Evolutionary conservation across 2,329 filamentous ascomycete genomes (phyloP), one percentile per base, ranked within the genome.

Genomic region (Thielaviopsis cerberus): DNA sequence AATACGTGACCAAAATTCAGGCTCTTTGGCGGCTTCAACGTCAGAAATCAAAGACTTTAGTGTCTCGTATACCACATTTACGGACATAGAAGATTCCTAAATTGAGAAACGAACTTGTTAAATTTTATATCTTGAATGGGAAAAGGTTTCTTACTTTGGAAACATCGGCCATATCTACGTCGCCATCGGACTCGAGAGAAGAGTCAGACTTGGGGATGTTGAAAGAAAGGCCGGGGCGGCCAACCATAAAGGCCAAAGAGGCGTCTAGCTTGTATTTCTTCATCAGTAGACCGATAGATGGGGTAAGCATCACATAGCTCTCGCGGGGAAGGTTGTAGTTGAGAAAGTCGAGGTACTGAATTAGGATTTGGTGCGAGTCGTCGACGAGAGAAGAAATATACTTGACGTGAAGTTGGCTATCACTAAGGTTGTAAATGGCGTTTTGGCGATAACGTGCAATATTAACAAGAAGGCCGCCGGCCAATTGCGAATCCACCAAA

Each of bases 361-460:
- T 79, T 24, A 97, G 76, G 8, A 90, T 84, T 61, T 86, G 81
- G 63, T 95, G 88, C 22, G 94, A 85, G 67, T 95, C 90, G 67
- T 98, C 92, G 56, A 94, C 79, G 63, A 95, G 83, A 55, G 88
- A 88, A 2, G 88, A 86, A 13, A 97, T 73, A 51, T 90, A 83
- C 69, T 98, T 98, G 67, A 96, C 82, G 61, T 94, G 89, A 0
- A 86, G 83, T 59, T 85, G 80, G 24, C 77, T 75, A 37, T 88
- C 81, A 6, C 85, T 78, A 1, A 84, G 72, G 48, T 82, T 82
- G 70, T 85, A 94, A 24, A 92, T 80, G 62, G 88, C 92, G n/a
- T 85, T 82, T 66, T 94, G 84, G 53, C 88, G 82, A 69, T 95
- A 89, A 66, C 96, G 90, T 0, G 90, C 87, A 64, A 98, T 84